Evolutionary conservation across 1,284 basidiomycete species (phyloP).

Genomic region (Chondrostereum purpureum): DNA sequence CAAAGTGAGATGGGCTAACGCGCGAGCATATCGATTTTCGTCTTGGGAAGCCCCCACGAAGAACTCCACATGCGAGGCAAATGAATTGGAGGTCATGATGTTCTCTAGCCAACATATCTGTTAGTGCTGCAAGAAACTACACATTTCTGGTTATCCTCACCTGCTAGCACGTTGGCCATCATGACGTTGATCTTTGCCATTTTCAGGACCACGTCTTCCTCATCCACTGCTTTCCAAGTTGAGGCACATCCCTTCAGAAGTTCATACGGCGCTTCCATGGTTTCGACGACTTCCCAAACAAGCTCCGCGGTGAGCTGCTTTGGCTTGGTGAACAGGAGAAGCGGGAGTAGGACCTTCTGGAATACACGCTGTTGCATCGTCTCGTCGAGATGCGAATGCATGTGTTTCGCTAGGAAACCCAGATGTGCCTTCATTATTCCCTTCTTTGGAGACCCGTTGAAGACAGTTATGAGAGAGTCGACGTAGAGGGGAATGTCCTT

Average conservation of each 20-base stretch:
- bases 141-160: constrained; percentile 32
- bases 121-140: neutral
- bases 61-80: constrained; percentile 31
- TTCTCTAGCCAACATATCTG: constrained; percentile 40
- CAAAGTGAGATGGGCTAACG: constrained; percentile 54
- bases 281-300: constrained; percentile 59
- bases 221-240: constrained; percentile 31
- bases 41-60: constrained; percentile 46
- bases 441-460: constrained; percentile 40
- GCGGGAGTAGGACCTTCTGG: constrained; percentile 61
- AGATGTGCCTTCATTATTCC: constrained; percentile 54
- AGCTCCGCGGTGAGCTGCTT: constrained; percentile 54
- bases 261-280: constrained; percentile 26
- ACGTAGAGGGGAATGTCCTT: constrained; percentile 39
- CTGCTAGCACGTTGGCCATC: constrained; percentile 54
- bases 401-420: constrained; percentile 43
- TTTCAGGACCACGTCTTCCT: constrained; percentile 31
- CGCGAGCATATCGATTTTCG: constrained; percentile 42
- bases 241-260: constrained; percentile 43
- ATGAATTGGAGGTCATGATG: constrained; percentile 43
- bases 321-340: constrained; percentile 67
- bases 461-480: constrained; percentile 36
- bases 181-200: constrained; percentile 46
- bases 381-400: neutral
- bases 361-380: constrained; percentile 36